Percentiles rank a stretch among this genome's conserved stretches.
phyloP scores from a whole-genome alignment of 371 early-diverging fungal species.

The Gilbertella persicaria region DNA sequence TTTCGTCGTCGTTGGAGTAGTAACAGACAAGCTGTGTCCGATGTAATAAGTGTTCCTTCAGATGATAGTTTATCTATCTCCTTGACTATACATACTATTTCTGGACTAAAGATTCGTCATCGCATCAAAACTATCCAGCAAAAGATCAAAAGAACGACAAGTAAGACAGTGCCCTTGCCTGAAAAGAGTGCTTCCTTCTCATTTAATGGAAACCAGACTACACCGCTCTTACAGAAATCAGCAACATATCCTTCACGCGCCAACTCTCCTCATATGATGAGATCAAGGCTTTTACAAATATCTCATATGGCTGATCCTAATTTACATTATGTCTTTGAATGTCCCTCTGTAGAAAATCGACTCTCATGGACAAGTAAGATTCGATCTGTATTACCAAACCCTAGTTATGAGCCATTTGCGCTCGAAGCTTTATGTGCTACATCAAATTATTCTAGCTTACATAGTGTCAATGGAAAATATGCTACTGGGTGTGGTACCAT shows the following conservation, averaged over 20 bases:
- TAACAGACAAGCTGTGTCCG: background rate
- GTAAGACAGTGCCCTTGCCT: background rate
- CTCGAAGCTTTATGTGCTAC: conserved; percentile 1
- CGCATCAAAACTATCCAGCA: conserved; percentile 14
- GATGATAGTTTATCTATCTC: conserved; percentile 10
- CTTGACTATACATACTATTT: conserved; percentile 6
- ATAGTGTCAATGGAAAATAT: conserved; percentile 10
- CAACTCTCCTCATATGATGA: conserved; percentile 4
- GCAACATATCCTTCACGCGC: conserved; percentile 3
- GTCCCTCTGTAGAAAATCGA: conserved; percentile 5
- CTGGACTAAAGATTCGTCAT: conserved; percentile 16
- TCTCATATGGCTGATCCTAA: conserved; percentile 14
- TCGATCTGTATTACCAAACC: conserved; percentile 7
- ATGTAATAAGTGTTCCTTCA: background rate
- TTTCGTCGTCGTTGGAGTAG: conserved; percentile 1
- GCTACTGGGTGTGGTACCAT: conserved; percentile 18
- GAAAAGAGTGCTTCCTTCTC: background rate
- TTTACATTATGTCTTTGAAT: conserved; percentile 14
- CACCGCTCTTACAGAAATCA: background rate
- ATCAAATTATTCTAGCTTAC: conserved; percentile 4
- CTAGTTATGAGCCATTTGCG: conserved; percentile 10
- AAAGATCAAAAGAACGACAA: background rate
- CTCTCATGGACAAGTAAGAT: conserved; percentile 15
- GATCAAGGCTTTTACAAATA: conserved; percentile 10
- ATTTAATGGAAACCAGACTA: background rate